Evolutionary conservation across 148 eudicot species (phyloP).

Genomic region (Suaeda aralocaspica): DNA sequence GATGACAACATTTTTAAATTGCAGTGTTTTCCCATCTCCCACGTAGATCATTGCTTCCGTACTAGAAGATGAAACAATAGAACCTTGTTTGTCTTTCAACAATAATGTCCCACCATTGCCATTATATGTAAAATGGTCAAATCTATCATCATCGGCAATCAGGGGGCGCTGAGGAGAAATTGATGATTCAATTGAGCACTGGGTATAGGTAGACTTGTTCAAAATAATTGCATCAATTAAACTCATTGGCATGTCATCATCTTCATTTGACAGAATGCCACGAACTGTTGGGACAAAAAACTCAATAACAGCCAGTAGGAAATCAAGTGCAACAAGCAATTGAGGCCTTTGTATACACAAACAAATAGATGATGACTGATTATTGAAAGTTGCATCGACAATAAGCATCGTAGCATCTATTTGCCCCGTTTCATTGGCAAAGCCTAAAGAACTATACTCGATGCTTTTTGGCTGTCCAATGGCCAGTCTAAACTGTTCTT

Average conservation of each 20-base stretch:
- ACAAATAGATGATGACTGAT: conserved; percentile 54
- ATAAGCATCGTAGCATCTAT: conserved; percentile 77
- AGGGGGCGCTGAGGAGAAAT: conserved; percentile 79
- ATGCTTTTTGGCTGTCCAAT: conserved; percentile 64
- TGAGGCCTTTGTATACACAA: conserved; percentile 91
- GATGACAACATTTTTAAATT: conserved; percentile 69
- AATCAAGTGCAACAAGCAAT: conserved; percentile 94
- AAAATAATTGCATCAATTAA: conserved; percentile 63
- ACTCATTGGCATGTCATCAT: conserved; percentile 44
- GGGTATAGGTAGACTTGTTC: conserved; percentile 49
- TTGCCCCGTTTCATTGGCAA: conserved; percentile 33
- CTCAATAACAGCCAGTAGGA: conserved; percentile 77
- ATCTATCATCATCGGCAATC: conserved; percentile 71
- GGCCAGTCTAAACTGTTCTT: conserved; percentile 82
- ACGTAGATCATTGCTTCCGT: conserved; percentile 68
- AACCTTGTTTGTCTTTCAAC: conserved; percentile 61
- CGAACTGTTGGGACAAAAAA: conserved; percentile 87
- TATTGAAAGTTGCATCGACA: conserved; percentile 69
- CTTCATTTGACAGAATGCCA: conserved; percentile 59
- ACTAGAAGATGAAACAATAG: conserved; percentile 48
- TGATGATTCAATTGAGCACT: conserved; percentile 54
- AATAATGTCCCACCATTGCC: conserved; percentile 78
- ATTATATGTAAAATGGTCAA: conserved; percentile 68
- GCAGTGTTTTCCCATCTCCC: conserved; percentile 77
- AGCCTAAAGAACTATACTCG: conserved; percentile 34